These are phyloP conservation scores for Mycena leptocephala DNA, from an alignment of 768 basidiomycete genomes.

Conservation along the genomic window DNA sequence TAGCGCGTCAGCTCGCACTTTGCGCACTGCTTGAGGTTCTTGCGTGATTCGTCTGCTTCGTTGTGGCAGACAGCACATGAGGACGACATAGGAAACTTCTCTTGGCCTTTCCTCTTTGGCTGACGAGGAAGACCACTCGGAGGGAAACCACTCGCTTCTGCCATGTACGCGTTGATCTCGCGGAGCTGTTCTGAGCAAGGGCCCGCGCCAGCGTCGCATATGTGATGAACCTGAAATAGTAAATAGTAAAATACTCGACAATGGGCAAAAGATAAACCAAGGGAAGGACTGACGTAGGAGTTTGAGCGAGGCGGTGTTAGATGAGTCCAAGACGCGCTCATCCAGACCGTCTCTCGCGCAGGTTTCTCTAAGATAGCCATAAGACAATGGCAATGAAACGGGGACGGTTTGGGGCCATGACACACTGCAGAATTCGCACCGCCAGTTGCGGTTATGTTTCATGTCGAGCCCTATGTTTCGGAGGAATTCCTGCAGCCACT, in stretches of 20 bases:
- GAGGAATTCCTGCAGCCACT: constrained; percentile 11
- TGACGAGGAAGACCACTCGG: neutral
- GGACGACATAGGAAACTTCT: constrained; percentile 11
- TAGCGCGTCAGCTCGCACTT: constrained; percentile 28
- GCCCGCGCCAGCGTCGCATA: constrained; percentile 11
- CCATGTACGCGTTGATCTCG: neutral
- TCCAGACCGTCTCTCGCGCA: constrained; percentile 27
- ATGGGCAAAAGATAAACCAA: too few species aligned
- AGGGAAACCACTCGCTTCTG: neutral
- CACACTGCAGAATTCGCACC: constrained; percentile 35
- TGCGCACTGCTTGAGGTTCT: constrained; percentile 24
- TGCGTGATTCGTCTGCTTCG: neutral
- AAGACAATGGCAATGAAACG: neutral
- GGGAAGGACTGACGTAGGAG: constrained; percentile 19
- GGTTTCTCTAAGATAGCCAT: neutral
- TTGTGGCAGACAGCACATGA: constrained; percentile 28
- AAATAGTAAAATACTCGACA: neutral
- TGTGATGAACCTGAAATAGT: constrained; percentile 15
- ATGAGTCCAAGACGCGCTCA: constrained; percentile 22
- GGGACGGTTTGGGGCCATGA: neutral
- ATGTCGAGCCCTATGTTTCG: constrained; percentile 5
- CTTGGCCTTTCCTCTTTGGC: neutral
- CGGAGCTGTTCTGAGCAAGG: constrained; percentile 11
- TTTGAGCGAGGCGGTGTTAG: neutral
- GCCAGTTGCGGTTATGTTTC: constrained; percentile 34